phyloP scores from a whole-genome alignment of 805 yeast genomes.

The Kuraishia hungarica region DNA sequence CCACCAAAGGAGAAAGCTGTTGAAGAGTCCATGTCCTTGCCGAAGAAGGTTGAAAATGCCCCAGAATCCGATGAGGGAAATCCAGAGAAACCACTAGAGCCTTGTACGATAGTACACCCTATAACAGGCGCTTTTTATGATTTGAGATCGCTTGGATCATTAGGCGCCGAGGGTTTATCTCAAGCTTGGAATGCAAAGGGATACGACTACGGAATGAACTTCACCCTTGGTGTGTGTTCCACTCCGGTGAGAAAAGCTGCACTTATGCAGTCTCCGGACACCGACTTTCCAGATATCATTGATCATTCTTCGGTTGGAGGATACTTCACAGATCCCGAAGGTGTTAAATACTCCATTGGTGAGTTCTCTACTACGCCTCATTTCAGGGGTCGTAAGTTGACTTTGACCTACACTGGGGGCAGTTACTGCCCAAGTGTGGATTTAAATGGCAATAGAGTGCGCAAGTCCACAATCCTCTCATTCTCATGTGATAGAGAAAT shows the following conservation, averaged over 20 bases:
- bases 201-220: conserved; percentile 60
- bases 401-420: conserved; percentile 65
- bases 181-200: conserved; percentile 65
- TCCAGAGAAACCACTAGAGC: conserved; percentile 5
- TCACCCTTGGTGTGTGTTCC: conserved; percentile 66
- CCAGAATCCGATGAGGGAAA: not conserved
- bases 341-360: conserved; percentile 49
- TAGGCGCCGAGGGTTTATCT: conserved; percentile 18
- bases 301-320: conserved; percentile 47
- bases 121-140: conserved; percentile 38
- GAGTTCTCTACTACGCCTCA: conserved; percentile 50
- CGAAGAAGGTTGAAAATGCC: not conserved
- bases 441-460: conserved; percentile 35
- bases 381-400: conserved; percentile 64
- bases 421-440: conserved; percentile 38
- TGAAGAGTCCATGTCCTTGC: not conserved
- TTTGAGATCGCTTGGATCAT: conserved; percentile 27
- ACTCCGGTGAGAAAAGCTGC: conserved; percentile 30
- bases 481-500: conserved; percentile 78
- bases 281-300: conserved; percentile 23
- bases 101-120: conserved; percentile 36
- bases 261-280: conserved; percentile 8
- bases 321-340: conserved; percentile 38
- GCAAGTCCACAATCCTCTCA: conserved; percentile 58
- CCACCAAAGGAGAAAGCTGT: not conserved